A percentile compares a stretch with the other conserved stretches of the same genome.
Conservation (phyloP, 1,284 basidiomycete species). For the Tilletia indica region DNA sequence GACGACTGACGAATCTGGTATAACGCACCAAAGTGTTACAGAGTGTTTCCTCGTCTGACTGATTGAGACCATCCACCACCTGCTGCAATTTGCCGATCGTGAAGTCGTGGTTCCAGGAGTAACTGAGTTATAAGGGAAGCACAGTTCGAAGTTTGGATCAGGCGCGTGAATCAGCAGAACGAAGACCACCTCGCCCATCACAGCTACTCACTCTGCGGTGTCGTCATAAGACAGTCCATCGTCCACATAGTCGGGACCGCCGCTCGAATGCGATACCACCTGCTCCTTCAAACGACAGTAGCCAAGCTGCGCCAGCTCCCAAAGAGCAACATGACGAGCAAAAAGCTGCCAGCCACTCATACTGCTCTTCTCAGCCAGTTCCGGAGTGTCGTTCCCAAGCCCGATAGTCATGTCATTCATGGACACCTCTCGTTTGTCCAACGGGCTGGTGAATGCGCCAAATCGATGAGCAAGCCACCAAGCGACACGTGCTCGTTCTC, state of each 20-base stretch:
- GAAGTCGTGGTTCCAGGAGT: too few species aligned
- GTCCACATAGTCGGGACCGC: neutral
- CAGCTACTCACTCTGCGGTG: neutral
- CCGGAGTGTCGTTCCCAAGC: neutral
- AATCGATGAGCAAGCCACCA: constrained; percentile 12
- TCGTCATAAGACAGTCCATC: neutral
- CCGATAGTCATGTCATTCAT: neutral
- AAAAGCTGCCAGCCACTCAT: constrained; percentile 4
- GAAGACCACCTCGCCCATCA: too few species aligned
- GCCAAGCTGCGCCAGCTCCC: constrained; percentile 6
- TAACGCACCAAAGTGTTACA: too few species aligned
- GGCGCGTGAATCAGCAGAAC: too few species aligned
- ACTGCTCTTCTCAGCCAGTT: constrained; percentile 3
- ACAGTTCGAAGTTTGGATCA: too few species aligned
- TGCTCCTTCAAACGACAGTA: neutral
- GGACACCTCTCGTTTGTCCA: neutral
- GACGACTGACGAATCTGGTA: too few species aligned
- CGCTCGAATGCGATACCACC: neutral
- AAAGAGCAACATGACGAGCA: constrained; percentile 14
- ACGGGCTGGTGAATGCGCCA: neutral
- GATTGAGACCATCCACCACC: too few species aligned
- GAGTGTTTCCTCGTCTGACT: too few species aligned
- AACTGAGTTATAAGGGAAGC: too few species aligned
- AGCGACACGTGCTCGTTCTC: neutral
- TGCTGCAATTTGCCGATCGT: too few species aligned